Evolutionary conservation across 148 eudicot genomes (phyloP), one percentile per base, ranked within the genome.

Genomic region (Chenopodium quinoa): DNA sequence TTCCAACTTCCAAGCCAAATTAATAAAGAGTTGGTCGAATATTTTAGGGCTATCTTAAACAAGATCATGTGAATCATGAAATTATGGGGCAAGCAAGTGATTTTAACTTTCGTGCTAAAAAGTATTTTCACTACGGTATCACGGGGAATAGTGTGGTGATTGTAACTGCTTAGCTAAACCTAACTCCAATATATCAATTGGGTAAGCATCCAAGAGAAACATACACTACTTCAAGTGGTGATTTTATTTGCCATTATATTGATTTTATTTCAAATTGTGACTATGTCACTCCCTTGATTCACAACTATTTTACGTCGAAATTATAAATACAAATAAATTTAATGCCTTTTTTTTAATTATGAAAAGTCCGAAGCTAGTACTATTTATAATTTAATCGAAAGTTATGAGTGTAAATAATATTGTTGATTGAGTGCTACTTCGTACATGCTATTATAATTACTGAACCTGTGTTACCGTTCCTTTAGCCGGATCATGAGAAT

Each of bases 111-210:
- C 1, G 31, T 19, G 11, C 9, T 54, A 60, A 31, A 76, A 58
- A 76, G 67, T 17, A 16, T 52, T 65, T 40, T 63, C 17, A 20
- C 68, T 40, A 40, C 7, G 48, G 54, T 16, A 56, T 76, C 79
- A 76, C 79, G 69, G 62, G 67, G 47, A 62, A 56, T 17, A 60
- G 79, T 46, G 29, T 46, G 56, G 71, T 65, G 80, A 77, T 77
- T 50, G 58, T 58, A 77, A 65, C 60, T 64, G 22, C 72, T 70
- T 70, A 77, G 54, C 72, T 77, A 77, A 40, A 77, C 70, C 54
- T 48, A 50, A 50, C 54, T 13, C 54, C 54, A 13, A 16, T 13
- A 32, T 17, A 32, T 17, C 46, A 37, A 14, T 14, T 17, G 19
- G 47, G 48, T 52, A 76, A 62, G 29, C 69, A 76, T 60, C 37